phyloP scores from a whole-genome alignment of 768 basidiomycete genomes.

The Tylopilus sp. region DNA sequence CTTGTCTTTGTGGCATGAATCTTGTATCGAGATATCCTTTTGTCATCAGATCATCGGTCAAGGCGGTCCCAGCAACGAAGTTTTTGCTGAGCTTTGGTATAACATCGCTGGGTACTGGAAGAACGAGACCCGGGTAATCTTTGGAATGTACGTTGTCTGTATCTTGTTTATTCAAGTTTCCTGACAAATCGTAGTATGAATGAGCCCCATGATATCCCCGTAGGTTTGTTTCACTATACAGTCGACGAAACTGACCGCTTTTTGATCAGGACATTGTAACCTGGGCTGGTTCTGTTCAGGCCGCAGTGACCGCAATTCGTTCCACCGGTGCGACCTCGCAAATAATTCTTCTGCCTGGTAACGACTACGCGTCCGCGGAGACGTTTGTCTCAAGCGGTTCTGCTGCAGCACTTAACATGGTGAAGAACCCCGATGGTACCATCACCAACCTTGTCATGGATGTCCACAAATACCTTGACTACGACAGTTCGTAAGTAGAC shows the following conservation, averaged over 20 bases:
- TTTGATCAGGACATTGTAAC: slow-evolving; percentile 31
- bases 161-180: neutral
- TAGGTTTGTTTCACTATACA: neutral
- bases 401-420: slow-evolving; percentile 39
- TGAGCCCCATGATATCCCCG: slow-evolving; percentile 55
- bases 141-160: slow-evolving; percentile 41
- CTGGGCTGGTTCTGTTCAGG: slow-evolving; percentile 52
- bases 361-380: slow-evolving; percentile 51
- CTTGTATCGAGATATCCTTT: neutral
- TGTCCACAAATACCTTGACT: too few relatives aligned
- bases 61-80: slow-evolving; percentile 53
- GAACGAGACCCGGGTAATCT: slow-evolving; percentile 39
- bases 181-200: slow-evolving; percentile 44
- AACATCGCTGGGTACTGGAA: slow-evolving; percentile 50
- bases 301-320: slow-evolving; percentile 61
- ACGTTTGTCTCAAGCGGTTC: slow-evolving; percentile 51
- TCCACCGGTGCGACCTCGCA: slow-evolving; percentile 48
- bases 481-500: too few relatives aligned
- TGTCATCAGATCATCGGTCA: slow-evolving; percentile 52
- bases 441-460: too few relatives aligned
- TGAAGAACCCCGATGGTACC: too few relatives aligned
- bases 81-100: slow-evolving; percentile 53
- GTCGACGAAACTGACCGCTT: neutral
- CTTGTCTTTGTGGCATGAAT: too few relatives aligned
- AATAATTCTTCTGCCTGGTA: slow-evolving; percentile 53